Base-by-base conservation (phyloP, 2,329 filamentous ascomycete genomes). In the Plenodomus tracheiphilus region DNA sequence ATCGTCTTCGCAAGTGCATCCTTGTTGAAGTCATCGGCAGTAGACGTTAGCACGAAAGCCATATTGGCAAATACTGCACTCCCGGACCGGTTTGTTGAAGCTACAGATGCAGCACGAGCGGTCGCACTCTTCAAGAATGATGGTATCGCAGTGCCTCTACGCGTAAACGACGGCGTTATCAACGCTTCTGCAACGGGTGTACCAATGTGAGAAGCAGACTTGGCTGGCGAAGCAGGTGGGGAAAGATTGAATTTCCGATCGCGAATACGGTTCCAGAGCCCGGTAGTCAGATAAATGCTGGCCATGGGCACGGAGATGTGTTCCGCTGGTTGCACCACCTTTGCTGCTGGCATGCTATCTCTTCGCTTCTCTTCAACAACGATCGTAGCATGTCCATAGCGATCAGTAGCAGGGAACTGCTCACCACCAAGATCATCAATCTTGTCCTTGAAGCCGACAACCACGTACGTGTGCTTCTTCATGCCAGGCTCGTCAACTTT, bases 31-130 rank as follows among this genome's bases (percentile, higher is more conserved):
- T 78, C 79, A 1, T 81, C 78, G 2, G 59, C 60, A 3, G 78
- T 75, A 53, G 91, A 89, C 0, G 91, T 93, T 10, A 96, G 81
- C 0, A 91, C 91, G 71, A 97, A 97, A 0, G 84, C 85, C 91
- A 97, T 96, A 36, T 86, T 85, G 1, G 81, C 74, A 62, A 97
- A 96, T 0, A 95, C 54, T 2, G 76, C 75, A 16, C 61, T 66
- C 16, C 59, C 64, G 39, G 58, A 57, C 39, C 55, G 58, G 43
- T 30, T 39, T 9, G 61, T 59, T 2, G 68, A 69, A 7, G 64
- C 59, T 5, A 68, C 62, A 30, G 69, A 68, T 4, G 53, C 52
- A 36, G 66, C 59, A 21, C 65, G 65, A 16, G 58, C 56, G 10
- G 61, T 59, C 2, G 58, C 55, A 16, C 64, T 51, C 43, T 64